These are phyloP conservation scores for Sanghuangporus sanghuang DNA, from an alignment of 1,284 basidiomycete genomes.

Conservation along the genomic window DNA sequence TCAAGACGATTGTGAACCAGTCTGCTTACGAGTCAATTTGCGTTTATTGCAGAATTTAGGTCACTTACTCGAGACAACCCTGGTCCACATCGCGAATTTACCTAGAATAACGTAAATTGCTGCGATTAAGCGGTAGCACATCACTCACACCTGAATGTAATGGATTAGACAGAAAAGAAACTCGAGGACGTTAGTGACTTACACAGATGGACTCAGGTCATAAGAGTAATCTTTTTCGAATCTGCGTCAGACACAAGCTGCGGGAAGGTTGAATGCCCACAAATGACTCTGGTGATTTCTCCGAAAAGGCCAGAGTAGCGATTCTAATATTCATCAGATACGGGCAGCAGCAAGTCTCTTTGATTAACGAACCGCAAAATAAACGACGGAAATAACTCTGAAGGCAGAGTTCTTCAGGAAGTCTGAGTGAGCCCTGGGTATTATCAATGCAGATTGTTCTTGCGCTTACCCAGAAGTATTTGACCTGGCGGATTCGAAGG, in stretches of 20 bases:
- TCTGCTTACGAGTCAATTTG: neutral
- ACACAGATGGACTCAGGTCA: neutral
- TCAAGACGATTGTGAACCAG: neutral
- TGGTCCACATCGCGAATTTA: neutral
- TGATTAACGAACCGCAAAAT: neutral
- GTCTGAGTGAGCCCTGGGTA: neutral
- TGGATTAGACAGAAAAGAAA: neutral
- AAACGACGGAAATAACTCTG: neutral
- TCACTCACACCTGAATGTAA: neutral
- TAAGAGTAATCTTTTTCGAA: neutral
- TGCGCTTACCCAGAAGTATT: neutral
- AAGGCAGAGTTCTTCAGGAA: neutral
- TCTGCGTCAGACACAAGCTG: too few relatives aligned
- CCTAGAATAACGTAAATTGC: neutral
- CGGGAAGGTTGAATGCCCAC: neutral
- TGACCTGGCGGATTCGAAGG: neutral
- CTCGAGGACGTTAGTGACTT: neutral
- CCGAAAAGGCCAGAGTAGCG: neutral
- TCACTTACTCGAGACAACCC: neutral
- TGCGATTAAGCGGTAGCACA: neutral
- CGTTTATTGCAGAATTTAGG: neutral
- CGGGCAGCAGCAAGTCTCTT: neutral
- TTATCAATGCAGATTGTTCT: neutral
- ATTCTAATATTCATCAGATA: neutral
- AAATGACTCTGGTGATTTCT: neutral